Base-by-base conservation (phyloP, 345 rosid genomes). In the Euphorbia pulcherrima region DNA sequence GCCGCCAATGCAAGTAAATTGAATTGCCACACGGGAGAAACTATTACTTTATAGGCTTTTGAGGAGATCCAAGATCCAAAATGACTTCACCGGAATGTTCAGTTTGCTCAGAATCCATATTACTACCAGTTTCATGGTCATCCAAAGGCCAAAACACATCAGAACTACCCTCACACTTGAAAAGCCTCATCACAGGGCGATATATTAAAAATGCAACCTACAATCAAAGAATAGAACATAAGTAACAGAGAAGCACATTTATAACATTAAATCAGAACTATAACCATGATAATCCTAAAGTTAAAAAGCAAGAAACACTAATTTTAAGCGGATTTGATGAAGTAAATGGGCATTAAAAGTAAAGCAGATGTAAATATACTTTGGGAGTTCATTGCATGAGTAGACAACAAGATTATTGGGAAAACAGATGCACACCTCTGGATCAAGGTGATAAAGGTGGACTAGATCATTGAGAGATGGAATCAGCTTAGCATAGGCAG, bases 121-220 rank as follows among this genome's bases (percentile, higher is more conserved):
- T 74, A 33, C 65, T 76, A 62, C 72, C 61, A 65, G 74, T 73
- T 69, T 80, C 89, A 71, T 78, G 79, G 71, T 75, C 76, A 72
- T 90, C 88, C 75, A 88, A 79, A 72, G 99, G 99, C 99, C 99
- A 95, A 78, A 70, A 88, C 70, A 84, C 83, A 80, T 83, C 88
- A 79, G 85, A 80, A 70, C 79, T 80, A 9, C 82, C 83, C 67
- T 76, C 86, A 75, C 87, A 82, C 83, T 90, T 92, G 77, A 92
- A 95, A 54, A 90, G 90, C 83, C 99, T 87, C 99, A 95, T 90
- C 59, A 87, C 88, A 33, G 98, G 99, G 55, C 98, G 98, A 74
- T 87, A 95, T 71, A 95, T 86, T 83, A 95, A 79, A 86, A 92
- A 95, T 29, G 97, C 97, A 67, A 90, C 98, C 98, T 95, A 80